phyloP scores from a whole-genome alignment of 306 rosid species.

The Prunus mume region DNA sequence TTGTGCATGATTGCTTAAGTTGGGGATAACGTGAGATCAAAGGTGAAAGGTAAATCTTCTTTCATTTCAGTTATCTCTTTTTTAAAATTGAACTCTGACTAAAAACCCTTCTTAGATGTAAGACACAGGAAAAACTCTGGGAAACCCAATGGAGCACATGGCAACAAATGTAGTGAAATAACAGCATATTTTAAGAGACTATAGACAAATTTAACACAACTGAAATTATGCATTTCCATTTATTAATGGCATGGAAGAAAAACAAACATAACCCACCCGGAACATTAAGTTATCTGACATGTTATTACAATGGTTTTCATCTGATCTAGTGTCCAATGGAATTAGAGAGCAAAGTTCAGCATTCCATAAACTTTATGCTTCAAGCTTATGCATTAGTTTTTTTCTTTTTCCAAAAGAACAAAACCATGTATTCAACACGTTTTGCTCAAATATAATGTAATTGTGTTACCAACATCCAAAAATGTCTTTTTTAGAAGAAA shows the following conservation, averaged over 20 bases:
- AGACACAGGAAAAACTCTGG: not conserved
- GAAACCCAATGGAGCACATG: not conserved
- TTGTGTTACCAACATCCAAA: slow-evolving; percentile 13
- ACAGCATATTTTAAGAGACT: not conserved
- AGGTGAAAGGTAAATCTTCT: not conserved
- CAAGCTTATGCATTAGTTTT: not conserved
- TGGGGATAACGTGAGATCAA: not conserved
- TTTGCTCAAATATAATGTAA: not conserved
- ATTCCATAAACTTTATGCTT: not conserved
- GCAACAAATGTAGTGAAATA: not conserved
- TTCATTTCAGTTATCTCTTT: not conserved
- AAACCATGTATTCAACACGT: not conserved
- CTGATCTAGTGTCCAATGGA: not conserved
- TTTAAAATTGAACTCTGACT: not conserved
- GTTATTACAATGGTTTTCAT: not conserved
- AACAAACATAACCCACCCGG: not conserved
- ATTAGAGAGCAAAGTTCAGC: not conserved
- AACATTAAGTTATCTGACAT: not conserved
- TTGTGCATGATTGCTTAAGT: not conserved
- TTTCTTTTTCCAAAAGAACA: not conserved
- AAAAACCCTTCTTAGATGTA: not conserved
- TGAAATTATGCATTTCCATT: not conserved
- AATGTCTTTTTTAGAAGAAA: not conserved
- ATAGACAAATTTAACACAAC: not conserved
- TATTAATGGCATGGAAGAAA: not conserved